These are phyloP conservation scores for Carallia brachiata DNA, from an alignment of 345 rosid genomes.

Conservation along the genomic window DNA sequence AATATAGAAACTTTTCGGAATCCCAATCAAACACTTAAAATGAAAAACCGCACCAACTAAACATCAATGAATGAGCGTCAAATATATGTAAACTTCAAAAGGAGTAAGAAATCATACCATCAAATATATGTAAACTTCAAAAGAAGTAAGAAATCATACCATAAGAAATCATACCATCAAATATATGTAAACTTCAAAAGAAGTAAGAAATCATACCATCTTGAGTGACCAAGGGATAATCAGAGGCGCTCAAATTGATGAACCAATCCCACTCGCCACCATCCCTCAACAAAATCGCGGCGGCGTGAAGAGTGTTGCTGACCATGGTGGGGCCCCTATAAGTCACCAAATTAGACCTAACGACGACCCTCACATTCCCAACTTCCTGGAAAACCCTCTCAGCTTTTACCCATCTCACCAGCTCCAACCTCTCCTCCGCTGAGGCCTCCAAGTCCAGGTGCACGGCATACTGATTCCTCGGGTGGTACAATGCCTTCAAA, in stretches of 20 bases:
- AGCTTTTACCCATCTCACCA: constrained; percentile 49
- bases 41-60: neutral
- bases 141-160: no score
- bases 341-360: constrained; percentile 77
- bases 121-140: no score
- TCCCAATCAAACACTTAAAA: neutral
- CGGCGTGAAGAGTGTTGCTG: constrained; percentile 87
- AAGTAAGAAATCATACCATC: constrained; percentile 50
- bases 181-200: neutral
- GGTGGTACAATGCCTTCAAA: constrained; percentile 78
- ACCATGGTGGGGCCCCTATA: constrained; percentile 94
- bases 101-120: no score
- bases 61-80: no score
- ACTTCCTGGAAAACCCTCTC: constrained; percentile 52
- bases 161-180: neutral
- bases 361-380: constrained; percentile 69
- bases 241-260: constrained; percentile 86
- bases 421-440: constrained; percentile 65
- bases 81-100: no score
- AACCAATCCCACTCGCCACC: constrained; percentile 97
- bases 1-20: neutral
- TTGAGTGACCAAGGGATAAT: constrained; percentile 87
- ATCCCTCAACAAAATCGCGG: constrained; percentile 65
- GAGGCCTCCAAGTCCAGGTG: constrained; percentile 87
- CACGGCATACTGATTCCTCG: constrained; percentile 72